phyloP scores from a whole-genome alignment of 2,329 filamentous ascomycete species.

The Hirsutella minnesotensis region DNA sequence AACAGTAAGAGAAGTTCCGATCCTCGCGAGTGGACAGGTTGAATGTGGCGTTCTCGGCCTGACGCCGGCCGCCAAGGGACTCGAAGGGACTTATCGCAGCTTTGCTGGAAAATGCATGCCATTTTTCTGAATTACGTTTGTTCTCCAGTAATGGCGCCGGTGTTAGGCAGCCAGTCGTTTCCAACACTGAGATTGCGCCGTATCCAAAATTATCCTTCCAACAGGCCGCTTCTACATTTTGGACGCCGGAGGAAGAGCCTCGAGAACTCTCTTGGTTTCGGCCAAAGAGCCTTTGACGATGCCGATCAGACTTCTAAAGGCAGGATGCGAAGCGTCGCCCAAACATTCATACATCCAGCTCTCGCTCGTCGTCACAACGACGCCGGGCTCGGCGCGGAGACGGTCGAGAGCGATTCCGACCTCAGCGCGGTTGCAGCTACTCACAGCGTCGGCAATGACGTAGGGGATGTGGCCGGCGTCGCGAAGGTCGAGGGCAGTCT shows the following conservation, averaged over 20 bases:
- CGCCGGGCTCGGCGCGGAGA: conserved; percentile 58
- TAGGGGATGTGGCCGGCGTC: conserved; percentile 69
- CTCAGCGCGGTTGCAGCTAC: conserved; percentile 75
- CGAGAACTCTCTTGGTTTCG: conserved; percentile 58
- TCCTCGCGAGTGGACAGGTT: too few relatives aligned
- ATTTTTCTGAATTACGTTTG: too few relatives aligned
- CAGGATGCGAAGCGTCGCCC: conserved; percentile 62
- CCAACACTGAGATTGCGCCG: not conserved
- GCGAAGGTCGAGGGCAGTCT: conserved; percentile 77
- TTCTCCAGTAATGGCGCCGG: too few relatives aligned
- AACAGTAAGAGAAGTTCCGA: too few relatives aligned
- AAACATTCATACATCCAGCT: conserved; percentile 81
- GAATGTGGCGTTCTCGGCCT: too few relatives aligned
- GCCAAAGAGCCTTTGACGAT: conserved; percentile 67
- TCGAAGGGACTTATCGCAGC: too few relatives aligned
- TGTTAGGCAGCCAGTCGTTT: too few relatives aligned
- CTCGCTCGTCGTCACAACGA: conserved; percentile 75
- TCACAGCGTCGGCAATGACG: conserved; percentile 79
- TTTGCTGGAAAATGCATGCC: too few relatives aligned
- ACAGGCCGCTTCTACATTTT: conserved; percentile 30
- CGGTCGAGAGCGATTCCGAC: conserved; percentile 66
- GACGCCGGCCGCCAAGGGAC: too few relatives aligned
- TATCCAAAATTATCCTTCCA: not conserved
- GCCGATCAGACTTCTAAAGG: conserved; percentile 62
- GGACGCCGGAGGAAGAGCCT: conserved; percentile 45